Conservation (phyloP, 2,329 filamentous ascomycete genomes). For the Arthroderma uncinatum region DNA sequence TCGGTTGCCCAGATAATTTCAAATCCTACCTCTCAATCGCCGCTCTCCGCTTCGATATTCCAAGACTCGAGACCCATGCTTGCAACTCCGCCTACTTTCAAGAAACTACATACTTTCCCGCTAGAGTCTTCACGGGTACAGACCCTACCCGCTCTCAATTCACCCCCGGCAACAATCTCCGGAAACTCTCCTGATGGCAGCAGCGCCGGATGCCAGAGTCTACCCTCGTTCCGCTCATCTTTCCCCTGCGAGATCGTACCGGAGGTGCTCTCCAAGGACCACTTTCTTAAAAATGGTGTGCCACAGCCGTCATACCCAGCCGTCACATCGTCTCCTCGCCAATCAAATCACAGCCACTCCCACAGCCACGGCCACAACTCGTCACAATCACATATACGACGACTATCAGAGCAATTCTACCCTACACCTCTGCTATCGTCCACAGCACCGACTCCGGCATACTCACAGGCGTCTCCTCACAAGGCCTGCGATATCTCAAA, state of each 20-base stretch:
- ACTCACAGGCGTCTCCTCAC: neutral
- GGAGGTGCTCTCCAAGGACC: conserved; percentile 19
- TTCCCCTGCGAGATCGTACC: conserved; percentile 21
- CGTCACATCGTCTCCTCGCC: conserved; percentile 13
- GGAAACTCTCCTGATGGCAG: conserved; percentile 26
- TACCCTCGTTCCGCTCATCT: conserved; percentile 34
- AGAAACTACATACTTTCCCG: neutral
- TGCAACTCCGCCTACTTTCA: neutral
- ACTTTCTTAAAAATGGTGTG: conserved; percentile 14
- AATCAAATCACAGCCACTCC: conserved; percentile 20
- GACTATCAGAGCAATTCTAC: conserved; percentile 22
- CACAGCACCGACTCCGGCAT: neutral
- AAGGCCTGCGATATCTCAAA: neutral
- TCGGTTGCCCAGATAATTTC: conserved; percentile 4
- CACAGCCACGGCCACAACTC: conserved; percentile 19
- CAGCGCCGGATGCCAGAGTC: conserved; percentile 25
- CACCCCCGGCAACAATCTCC: conserved; percentile 25
- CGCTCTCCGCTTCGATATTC: neutral
- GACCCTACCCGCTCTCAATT: conserved; percentile 31
- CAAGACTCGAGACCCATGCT: neutral
- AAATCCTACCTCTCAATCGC: neutral
- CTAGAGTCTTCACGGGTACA: conserved; percentile 13
- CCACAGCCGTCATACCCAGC: conserved; percentile 13
- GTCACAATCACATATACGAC: conserved; percentile 13
- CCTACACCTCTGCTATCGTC: conserved; percentile 14